Conservation (phyloP, 1,139 yeast genomes). For the Candida sp. region DNA sequence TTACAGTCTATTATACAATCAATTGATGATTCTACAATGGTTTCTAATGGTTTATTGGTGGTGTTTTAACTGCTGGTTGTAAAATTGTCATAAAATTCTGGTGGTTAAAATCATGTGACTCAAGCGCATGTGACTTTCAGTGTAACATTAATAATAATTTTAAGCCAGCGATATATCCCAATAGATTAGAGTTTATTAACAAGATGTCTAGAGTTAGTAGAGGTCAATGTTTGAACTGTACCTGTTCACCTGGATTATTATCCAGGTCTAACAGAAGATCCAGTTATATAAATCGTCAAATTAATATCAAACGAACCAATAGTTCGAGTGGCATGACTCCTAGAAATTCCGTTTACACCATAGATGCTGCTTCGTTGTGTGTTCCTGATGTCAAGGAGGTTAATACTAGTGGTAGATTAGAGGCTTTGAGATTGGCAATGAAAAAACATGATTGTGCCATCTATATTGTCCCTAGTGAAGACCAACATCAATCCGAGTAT, state of each 20-base stretch:
- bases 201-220: constrained; percentile 31
- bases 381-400: constrained; percentile 45
- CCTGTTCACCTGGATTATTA: constrained; percentile 77
- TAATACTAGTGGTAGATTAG: constrained; percentile 59
- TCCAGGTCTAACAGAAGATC: constrained; percentile 62
- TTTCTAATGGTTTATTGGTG: too few relatives aligned
- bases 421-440: constrained; percentile 65
- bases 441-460: constrained; percentile 62
- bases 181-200: too few relatives aligned
- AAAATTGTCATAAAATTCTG: too few relatives aligned
- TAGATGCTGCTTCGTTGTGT: constrained; percentile 44
- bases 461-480: constrained; percentile 87
- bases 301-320: constrained; percentile 33
- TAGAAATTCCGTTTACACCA: constrained; percentile 45
- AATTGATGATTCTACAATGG: too few relatives aligned
- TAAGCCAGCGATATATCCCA: too few relatives aligned
- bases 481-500: constrained; percentile 92
- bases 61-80: too few relatives aligned
- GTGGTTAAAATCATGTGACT: too few relatives aligned
- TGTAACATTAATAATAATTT: too few relatives aligned
- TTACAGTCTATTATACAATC: too few relatives aligned
- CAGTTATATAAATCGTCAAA: constrained; percentile 47
- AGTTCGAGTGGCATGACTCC: constrained; percentile 13
- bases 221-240: constrained; percentile 66
- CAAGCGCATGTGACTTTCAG: too few relatives aligned